Evolutionary conservation across 768 basidiomycete genomes (phyloP).

Genomic region (Porphyrellus cyaneotinctus): DNA sequence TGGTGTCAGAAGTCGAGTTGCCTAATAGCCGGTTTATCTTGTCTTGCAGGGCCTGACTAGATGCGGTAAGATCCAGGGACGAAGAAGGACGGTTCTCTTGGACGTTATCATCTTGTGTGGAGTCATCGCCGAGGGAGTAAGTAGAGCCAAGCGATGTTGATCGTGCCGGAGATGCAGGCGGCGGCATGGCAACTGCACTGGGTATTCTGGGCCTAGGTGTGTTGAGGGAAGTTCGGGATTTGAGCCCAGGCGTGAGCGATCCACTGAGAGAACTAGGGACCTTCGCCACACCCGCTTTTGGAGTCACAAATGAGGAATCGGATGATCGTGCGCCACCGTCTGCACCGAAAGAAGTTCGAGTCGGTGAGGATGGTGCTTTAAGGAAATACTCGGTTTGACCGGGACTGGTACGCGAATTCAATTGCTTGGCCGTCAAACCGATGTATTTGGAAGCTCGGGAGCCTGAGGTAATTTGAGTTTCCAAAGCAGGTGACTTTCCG

Average conservation of each 20-base stretch:
- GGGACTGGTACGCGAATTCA: constrained; percentile 43
- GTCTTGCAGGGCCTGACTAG: constrained; percentile 44
- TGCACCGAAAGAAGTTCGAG: constrained; percentile 34
- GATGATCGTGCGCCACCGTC: constrained; percentile 37
- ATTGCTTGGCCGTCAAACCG: constrained; percentile 79
- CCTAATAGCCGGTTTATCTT: constrained; percentile 44
- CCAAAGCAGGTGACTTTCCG: constrained; percentile 32
- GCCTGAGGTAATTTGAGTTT: constrained; percentile 64
- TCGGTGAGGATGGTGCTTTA: constrained; percentile 33
- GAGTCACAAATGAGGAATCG: constrained; percentile 64
- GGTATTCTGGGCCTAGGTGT: constrained; percentile 67
- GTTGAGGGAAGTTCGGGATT: constrained; percentile 33
- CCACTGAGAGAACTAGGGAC: constrained; percentile 9
- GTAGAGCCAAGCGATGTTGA: constrained; percentile 34
- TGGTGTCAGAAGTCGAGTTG: constrained; percentile 20
- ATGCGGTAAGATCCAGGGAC: constrained; percentile 36
- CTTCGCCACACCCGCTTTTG: constrained; percentile 47
- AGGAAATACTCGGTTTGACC: constrained; percentile 19
- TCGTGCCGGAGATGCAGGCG: constrained; percentile 60
- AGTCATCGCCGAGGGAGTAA: constrained; percentile 36
- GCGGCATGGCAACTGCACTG: constrained; percentile 77
- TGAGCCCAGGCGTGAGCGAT: constrained; percentile 21
- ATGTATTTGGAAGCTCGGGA: constrained; percentile 83
- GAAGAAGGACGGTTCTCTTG: constrained; percentile 17
- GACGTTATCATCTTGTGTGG: constrained; percentile 9